These are phyloP conservation scores for Vitis amurensis DNA, from an alignment of 164 flowering plant genomes.

Conservation along the genomic window DNA sequence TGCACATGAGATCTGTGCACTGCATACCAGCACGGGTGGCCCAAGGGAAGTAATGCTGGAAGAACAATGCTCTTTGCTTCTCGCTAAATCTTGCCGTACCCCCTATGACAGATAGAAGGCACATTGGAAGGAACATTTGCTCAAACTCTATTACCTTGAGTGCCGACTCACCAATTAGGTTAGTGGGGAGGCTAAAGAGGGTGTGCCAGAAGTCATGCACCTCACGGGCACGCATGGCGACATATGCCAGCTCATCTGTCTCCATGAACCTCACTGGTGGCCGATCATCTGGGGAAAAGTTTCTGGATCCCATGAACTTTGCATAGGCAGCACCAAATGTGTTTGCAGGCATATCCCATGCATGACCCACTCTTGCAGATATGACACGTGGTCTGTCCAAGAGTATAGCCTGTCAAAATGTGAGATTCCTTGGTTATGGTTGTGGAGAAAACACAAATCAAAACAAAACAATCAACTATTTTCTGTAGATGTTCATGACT, in stretches of 20 bases:
- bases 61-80: conserved; percentile 72
- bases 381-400: conserved; percentile 85
- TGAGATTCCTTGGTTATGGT: not conserved
- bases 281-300: conserved; percentile 93
- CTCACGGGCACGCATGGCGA: conserved; percentile 86
- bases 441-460: not conserved
- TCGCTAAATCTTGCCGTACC: conserved; percentile 76
- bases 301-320: conserved; percentile 89
- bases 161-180: conserved; percentile 90
- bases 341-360: conserved; percentile 87
- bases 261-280: conserved; percentile 96
- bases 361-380: conserved; percentile 73
- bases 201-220: conserved; percentile 98
- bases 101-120: conserved; percentile 77
- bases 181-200: conserved; percentile 84
- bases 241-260: conserved; percentile 86
- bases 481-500: no score
- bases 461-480: not conserved
- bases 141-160: conserved; percentile 92
- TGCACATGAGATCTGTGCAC: conserved; percentile 78
- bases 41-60: conserved; percentile 85
- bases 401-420: conserved; percentile 61
- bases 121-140: conserved; percentile 97
- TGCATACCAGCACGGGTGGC: conserved; percentile 70
- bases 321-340: conserved; percentile 99